Evolutionary conservation across 2,329 filamentous ascomycete species (phyloP), one percentile per base, ranked within the genome.

Genomic region (Daldinia eschscholtzii): DNA sequence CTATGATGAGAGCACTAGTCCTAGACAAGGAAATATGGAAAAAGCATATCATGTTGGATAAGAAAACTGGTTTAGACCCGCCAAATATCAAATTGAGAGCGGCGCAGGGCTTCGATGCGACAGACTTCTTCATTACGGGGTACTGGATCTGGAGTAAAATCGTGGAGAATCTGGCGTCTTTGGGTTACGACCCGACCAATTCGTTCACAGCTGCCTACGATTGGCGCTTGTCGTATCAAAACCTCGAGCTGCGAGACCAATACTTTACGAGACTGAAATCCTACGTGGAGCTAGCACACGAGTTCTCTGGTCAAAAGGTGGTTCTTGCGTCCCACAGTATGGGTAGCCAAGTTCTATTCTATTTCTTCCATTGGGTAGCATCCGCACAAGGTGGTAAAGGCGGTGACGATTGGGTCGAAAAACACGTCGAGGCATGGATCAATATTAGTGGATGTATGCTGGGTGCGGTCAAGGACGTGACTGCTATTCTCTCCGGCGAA

Each of bases 141-240:
- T 99, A 99, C 81, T 99, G 96, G 96, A 98, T 99, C 68, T 98
- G 94, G 94, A 98, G 93, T 82, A 98, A 98, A 82, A 98, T 99
- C 68, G 86, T 99, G 57, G 96, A 99, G 81, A 99, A 99, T 76
- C 84, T 99, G 58, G 96, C 96, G 0, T 96, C 94, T 0, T 92
- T 99, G 65, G 96, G 96, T 13, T 99, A 99, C 79, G 96, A 99
- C 77, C 95, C 96, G 26, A 90, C 88, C 35, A 92, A 89, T 75
- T 89, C 88, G 2, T 91, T 87, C 74, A 91, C 89, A 0, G 90
- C 90, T 0, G 87, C 89, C 9, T 87, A 99, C 78, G 96, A 99
- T 81, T 99, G 96, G 96, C 89, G 96, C 26, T 83, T 99, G 64
- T 93, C 93, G 0, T 99, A 97, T 77, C 84, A 87, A 66, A 98